Percentiles rank a stretch among this genome's conserved stretches.
phyloP scores from a whole-genome alignment of 2,329 filamentous ascomycete genomes.

The Harringtonia lauricola region DNA sequence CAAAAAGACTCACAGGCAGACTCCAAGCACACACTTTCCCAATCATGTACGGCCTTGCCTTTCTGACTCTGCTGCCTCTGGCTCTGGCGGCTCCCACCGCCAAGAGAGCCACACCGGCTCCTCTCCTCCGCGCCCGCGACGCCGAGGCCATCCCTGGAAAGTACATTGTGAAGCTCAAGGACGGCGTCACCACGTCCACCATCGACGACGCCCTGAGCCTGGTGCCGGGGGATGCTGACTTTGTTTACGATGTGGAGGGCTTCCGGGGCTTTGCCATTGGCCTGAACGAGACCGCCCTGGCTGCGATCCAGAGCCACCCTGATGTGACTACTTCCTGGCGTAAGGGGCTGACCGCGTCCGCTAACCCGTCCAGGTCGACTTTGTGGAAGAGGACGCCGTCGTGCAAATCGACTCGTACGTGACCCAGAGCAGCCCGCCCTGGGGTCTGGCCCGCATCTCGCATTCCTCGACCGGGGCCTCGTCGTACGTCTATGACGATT shows the following conservation, averaged over 20 bases:
- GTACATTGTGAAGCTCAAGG: conserved; percentile 34
- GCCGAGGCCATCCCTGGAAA: conserved; percentile 25
- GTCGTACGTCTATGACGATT: conserved; percentile 19
- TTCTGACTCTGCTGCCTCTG: conserved; percentile 25
- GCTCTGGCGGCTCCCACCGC: conserved; percentile 22
- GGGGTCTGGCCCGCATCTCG: conserved; percentile 19
- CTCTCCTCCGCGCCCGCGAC: conserved; percentile 24
- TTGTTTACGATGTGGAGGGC: conserved; percentile 15
- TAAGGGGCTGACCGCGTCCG: too few relatives aligned
- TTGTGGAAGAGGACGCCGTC: conserved; percentile 19
- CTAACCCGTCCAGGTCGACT: conserved; percentile 17
- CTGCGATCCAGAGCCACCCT: conserved; percentile 12
- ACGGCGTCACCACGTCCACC: conserved; percentile 17
- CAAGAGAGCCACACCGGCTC: conserved; percentile 17
- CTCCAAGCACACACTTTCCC: too few relatives aligned
- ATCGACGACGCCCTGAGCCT: conserved; percentile 16
- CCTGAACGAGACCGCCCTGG: conserved; percentile 14
- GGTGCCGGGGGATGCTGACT: conserved; percentile 11
- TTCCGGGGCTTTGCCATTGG: conserved; percentile 20
- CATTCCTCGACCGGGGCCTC: conserved; percentile 11
- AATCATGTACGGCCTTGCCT: conserved; percentile 25
- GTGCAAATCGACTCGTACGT: conserved; percentile 17
- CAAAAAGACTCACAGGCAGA: too few relatives aligned
- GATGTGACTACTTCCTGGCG: too few relatives aligned
- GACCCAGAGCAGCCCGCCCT: conserved; percentile 16